Evolutionary conservation across 768 basidiomycete genomes (phyloP), one percentile per base, ranked within the genome.

Genomic region (Suillus lakei): DNA sequence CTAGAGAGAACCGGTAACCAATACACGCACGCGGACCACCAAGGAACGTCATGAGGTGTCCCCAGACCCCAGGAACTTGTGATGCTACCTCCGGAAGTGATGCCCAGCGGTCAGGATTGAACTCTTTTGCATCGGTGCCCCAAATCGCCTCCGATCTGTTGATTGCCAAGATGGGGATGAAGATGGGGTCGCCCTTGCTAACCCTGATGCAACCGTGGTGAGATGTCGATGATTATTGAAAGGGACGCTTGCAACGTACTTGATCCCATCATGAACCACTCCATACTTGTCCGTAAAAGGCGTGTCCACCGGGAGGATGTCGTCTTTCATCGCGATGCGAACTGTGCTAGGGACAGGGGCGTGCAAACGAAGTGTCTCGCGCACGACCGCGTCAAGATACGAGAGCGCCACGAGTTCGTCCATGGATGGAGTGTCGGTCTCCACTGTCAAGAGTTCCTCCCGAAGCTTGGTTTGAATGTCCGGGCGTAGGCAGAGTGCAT

Each of bases 21-120:
- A 91, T 90, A 66, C 90, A 92, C 0, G 87, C 82, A 23, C 83
- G 82, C 16, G 88, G 86, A 6, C 90, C 90, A 39, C 87, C 87
- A 3, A 88, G 68, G 81, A 92, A 92, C 0, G 86, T 83, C 41
- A 90, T 71, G 66, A 86, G 70, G 69, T 88, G 83, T 9, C 84
- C 81, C 84, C 85, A 89, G 0, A 90, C 80, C 7, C 89, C 86
- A 5, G 90, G 90, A 26, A 91, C 76, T 0, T 71, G 64, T 4
- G 71, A 71, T 1, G 78, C 82, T 1, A 77, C 77, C 23, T 83
- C 81, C 0, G 88, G 87, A 10, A 80, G 41, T 3, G 78, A 69
- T 18, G 78, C 71, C 90, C 90, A 92, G 0, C 90, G 80, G 67
- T 91, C 90, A 0, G 90, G 90, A 68, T 74, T 85, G 81, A 91